Evolutionary conservation across 179 eudicot species (phyloP), one percentile per base, ranked within the genome.

Genomic region (Spinacia oleracea): DNA sequence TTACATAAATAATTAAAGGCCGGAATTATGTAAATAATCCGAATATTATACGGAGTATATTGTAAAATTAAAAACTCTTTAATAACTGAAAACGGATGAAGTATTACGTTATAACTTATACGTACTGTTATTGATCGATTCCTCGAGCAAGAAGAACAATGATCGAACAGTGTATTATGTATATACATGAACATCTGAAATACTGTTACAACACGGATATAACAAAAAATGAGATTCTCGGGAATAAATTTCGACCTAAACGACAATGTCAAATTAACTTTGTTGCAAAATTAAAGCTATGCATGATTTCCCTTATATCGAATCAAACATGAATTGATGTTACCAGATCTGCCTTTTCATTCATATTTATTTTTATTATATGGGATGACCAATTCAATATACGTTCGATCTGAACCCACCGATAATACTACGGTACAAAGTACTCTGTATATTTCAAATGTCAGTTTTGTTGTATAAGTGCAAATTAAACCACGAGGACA

Each of bases 301-400:
- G 63, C 48, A 20, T 31, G 63, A 48, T 76, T 71, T 62, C 35
- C 59, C 3, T 53, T 64, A 34, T 32, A 64, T 48, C 79, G 72
- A 50, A 76, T 76, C 79, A 76, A 76, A 76, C 72, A 76, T 76
- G 79, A 76, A 65, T 18, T 32, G 79, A 76, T 76, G 72, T 76
- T 62, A 64, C 3, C 62, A 48, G 79, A 76, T 65, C 23, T 63
- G 70, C 74, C 32, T 71, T 73, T 73, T 51, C 45, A 25, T n/a
- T 63, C 43, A 38, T 10, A 23, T 5, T 23, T 9, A 11, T 35
- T 6, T 35, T 6, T 11, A 32, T 74, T 34, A 14, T 16, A 11
- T 34, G n/a, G n/a, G 31, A 59, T 0, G 64, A n/a, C 31, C 64
- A 58, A 59, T n/a, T 23, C 27, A 59, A n/a, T n/a, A n/a, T n/a